Percentiles rank a stretch among this genome's conserved stretches.
These are phyloP conservation scores for Populus hybrid DNA, from an alignment of 441 rosid species.

Conservation along the genomic window DNA sequence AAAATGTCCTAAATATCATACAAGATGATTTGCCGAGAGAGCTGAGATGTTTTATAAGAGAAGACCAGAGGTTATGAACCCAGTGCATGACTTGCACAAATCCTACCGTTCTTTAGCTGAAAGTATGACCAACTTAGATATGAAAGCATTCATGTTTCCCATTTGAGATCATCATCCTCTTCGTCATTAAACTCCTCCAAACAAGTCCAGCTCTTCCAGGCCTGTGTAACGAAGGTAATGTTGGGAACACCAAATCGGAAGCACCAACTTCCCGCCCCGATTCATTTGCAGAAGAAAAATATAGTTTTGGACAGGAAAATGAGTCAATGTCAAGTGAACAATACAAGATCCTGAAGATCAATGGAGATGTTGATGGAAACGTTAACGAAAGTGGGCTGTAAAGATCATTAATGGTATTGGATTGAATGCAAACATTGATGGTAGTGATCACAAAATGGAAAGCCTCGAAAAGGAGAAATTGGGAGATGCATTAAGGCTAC, in stretches of 20 bases:
- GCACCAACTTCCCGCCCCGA: neutral
- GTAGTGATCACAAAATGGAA: neutral
- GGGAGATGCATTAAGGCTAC: slow-evolving; percentile 17
- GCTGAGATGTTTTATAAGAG: too few relatives aligned
- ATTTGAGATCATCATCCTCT: slow-evolving; percentile 4
- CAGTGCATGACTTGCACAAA: slow-evolving; percentile 38
- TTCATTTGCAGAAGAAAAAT: neutral
- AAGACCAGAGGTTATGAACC: slow-evolving; percentile 47
- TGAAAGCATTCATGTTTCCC: slow-evolving; percentile 8
- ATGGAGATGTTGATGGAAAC: neutral
- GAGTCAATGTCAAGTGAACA: neutral
- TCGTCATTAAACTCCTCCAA: slow-evolving; percentile 3
- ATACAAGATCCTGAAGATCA: neutral
- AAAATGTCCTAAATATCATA: slow-evolving; percentile 34
- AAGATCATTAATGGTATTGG: neutral
- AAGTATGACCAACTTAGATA: slow-evolving; percentile 37
- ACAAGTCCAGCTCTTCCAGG: slow-evolving; percentile 11
- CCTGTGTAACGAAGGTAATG: neutral
- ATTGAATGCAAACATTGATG: neutral
- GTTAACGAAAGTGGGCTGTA: neutral
- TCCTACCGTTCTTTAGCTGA: slow-evolving; percentile 46
- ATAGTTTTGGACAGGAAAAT: neutral
- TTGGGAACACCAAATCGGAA: neutral
- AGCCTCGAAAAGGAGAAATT: slow-evolving; percentile 11
- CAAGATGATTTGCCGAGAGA: slow-evolving; percentile 16